Evolutionary conservation across 2,329 filamentous ascomycete species (phyloP).

Genomic region (Fusarium camptoceras): DNA sequence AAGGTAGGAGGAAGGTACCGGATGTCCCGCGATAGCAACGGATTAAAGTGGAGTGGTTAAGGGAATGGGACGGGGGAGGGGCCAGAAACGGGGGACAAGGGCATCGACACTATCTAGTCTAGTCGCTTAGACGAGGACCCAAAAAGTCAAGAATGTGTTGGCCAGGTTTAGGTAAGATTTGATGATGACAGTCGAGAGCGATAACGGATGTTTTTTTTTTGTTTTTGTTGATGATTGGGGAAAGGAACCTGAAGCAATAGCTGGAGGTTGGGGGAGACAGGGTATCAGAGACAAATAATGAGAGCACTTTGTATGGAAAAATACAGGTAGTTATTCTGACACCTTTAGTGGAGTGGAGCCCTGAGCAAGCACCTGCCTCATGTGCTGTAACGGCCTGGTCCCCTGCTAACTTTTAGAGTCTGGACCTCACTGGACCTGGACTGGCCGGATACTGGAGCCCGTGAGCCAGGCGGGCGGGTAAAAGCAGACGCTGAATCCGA

Average conservation of each 20-base stretch:
- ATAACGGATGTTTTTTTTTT: conserved; percentile 20
- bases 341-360: background rate
- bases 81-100: conserved; percentile 31
- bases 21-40: conserved; percentile 36
- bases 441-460: conserved; percentile 29
- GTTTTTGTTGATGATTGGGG: conserved; percentile 15
- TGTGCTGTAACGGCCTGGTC: background rate
- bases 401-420: conserved; percentile 22
- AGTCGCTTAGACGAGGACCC: conserved; percentile 32
- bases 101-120: conserved; percentile 29
- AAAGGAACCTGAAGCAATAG: background rate
- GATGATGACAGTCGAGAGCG: conserved; percentile 27
- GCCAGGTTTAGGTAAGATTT: background rate
- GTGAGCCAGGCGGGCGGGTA: conserved; percentile 40
- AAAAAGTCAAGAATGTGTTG: background rate
- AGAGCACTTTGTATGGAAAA: too few species aligned
- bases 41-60: background rate
- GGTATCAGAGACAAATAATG: background rate
- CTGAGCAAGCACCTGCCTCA: conserved; percentile 1
- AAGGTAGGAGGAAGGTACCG: conserved; percentile 18
- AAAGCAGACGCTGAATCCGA: conserved; percentile 13
- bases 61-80: background rate
- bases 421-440: conserved; percentile 8
- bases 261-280: conserved; percentile 29
- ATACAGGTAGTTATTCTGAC: background rate